Evolutionary conservation across 2,329 filamentous ascomycete species (phyloP).

Genomic region (Monilinia aucupariae): DNA sequence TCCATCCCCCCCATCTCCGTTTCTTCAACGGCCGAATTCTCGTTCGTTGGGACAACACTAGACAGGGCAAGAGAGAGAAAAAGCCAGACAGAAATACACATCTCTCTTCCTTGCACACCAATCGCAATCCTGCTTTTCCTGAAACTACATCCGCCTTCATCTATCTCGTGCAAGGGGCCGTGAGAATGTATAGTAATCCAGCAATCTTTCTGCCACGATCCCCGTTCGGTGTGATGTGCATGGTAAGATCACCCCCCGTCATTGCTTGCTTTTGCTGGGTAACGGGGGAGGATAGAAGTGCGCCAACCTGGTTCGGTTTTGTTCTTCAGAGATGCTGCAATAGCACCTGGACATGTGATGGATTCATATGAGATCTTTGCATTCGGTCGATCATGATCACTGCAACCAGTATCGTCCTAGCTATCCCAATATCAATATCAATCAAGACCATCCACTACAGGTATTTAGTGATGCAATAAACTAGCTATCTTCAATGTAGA

Average conservation of each 20-base stretch:
- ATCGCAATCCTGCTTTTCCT: not conserved
- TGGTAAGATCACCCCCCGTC: not conserved
- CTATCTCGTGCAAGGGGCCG: not conserved
- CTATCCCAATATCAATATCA: not conserved
- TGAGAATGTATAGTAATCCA: not conserved
- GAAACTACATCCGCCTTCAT: constrained; percentile 2
- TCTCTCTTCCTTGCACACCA: not conserved
- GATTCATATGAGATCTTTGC: not conserved
- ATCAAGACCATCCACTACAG: too few species aligned
- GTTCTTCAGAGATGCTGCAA: not conserved
- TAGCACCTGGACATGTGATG: not conserved
- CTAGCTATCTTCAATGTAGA: too few species aligned
- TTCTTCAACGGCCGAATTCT: constrained; percentile 11
- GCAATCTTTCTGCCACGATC: not conserved
- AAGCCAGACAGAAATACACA: not conserved
- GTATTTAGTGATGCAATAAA: too few species aligned
- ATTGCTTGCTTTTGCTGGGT: not conserved
- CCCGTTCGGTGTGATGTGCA: constrained; percentile 6
- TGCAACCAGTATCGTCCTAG: not conserved
- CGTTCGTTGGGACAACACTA: not conserved
- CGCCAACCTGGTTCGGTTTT: not conserved
- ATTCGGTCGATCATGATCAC: not conserved
- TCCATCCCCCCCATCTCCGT: not conserved
- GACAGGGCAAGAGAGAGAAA: not conserved
- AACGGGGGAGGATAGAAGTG: not conserved